Base-by-base conservation (phyloP, 768 basidiomycete genomes). In the Postia placenta region DNA sequence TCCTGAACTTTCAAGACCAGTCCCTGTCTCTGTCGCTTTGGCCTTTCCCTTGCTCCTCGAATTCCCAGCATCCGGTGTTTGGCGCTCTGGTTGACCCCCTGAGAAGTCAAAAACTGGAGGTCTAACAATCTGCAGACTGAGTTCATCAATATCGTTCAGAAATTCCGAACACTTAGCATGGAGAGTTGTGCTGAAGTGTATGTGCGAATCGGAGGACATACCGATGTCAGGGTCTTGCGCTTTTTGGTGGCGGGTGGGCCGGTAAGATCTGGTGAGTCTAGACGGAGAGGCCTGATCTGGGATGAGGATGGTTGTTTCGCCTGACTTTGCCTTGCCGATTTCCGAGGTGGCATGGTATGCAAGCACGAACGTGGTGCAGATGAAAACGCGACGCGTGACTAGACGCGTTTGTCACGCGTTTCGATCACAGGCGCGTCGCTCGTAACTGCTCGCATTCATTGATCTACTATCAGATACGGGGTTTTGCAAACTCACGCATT, bases 41-140 rank as follows among this genome's bases (percentile, higher is more conserved):
- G 53, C 56, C 42, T 64, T 65, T 24, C 61, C 60, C 27, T 63
- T 62, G 30, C 25, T 28, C 19, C 55, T 52, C 44, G 39, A 17
- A 5, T 22, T 5, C 3, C 28, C 33, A 12, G 5, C 14, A 14
- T 36, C 27, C 12, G 47, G 45, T 11, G 56, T 45, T n/a, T 41
- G 40, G 19, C 11, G 30, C 24, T 27, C n/a, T 3, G 52, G 22
- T 43, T 59, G 53, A 19, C 50, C 55, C 11, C 45, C 25, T 14
- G 45, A 46, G 7, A 60, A 39, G 22, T 56, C 56, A 50, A 59
- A 56, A 12, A 54, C 40, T 9, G 62, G 62, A 2, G 56, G 58
- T 37, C 52, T 45, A 5, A 52, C 14, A 11, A 61, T 20, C 59
- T 60, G 39, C 15, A 27, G n/a, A 28, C 55, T 56, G 45, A 36